Percentiles rank a stretch among this genome's conserved stretches.
Conservation (phyloP, 2,329 filamentous ascomycete genomes). For the Fusarium equiseti region DNA sequence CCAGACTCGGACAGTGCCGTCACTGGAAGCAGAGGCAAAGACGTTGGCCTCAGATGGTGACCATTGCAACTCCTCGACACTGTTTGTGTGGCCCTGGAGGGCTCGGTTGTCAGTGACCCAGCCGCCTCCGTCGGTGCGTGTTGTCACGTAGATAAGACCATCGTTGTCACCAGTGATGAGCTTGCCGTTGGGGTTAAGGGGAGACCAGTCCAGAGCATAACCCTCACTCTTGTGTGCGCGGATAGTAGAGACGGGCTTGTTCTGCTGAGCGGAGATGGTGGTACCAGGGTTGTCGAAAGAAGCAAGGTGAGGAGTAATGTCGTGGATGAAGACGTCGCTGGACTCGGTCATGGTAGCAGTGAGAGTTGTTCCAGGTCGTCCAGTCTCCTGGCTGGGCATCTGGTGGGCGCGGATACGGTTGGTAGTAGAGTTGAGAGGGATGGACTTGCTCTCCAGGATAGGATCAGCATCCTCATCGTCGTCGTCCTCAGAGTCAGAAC, state of each 20-base stretch:
- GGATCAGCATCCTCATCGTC: conserved; percentile 86
- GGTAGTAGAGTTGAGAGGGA: conserved; percentile 87
- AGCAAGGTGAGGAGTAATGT: conserved; percentile 88
- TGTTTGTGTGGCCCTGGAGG: conserved; percentile 85
- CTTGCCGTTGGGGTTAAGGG: conserved; percentile 79
- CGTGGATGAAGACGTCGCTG: conserved; percentile 89
- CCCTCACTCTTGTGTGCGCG: conserved; percentile 93
- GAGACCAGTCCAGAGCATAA: conserved; percentile 98
- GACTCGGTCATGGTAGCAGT: conserved; percentile 95
- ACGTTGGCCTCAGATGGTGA: conserved; percentile 92
- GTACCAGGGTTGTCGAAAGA: conserved; percentile 92
- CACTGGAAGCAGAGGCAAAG: conserved; percentile 92
- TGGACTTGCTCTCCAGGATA: conserved; percentile 91
- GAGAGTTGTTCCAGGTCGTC: conserved; percentile 81
- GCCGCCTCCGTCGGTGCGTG: conserved; percentile 85
- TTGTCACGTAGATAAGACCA: conserved; percentile 89
- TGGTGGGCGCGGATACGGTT: conserved; percentile 94
- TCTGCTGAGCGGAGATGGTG: conserved; percentile 82
- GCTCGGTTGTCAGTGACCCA: conserved; percentile 89
- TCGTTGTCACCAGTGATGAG: conserved; percentile 92
- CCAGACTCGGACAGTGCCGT: conserved; percentile 96
- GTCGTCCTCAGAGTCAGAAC: conserved; percentile 77
- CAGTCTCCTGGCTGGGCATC: conserved; percentile 76
- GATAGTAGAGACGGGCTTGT: conserved; percentile 88
- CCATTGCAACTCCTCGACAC: conserved; percentile 97